Evolutionary conservation across 2,329 filamentous ascomycete species (phyloP).

Genomic region (Thielaviopsis cerberus): DNA sequence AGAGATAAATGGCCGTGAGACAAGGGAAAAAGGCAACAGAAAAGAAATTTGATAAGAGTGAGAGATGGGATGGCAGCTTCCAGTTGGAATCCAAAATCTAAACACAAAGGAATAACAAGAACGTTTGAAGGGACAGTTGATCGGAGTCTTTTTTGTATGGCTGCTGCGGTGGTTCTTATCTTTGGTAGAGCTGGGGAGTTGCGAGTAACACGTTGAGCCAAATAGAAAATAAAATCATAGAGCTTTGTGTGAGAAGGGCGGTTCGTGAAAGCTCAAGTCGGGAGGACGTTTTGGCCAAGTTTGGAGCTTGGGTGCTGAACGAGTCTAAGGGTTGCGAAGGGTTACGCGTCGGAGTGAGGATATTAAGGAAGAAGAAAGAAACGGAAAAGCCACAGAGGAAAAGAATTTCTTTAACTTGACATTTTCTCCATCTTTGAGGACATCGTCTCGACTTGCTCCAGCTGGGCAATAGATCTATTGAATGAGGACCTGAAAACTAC

Average conservation of each 20-base stretch:
- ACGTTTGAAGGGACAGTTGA: background rate
- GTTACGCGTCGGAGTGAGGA: no score
- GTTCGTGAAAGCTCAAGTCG: background rate
- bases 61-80: background rate
- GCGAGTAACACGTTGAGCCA: background rate
- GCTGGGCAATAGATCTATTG: no score
- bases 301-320: no score
- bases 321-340: no score
- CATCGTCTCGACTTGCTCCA: no score
- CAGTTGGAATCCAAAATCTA: background rate
- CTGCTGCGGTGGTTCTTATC: background rate
- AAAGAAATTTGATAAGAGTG: background rate
- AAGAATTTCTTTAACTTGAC: no score
- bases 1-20: background rate
- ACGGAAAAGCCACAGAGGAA: no score
- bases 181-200: background rate
- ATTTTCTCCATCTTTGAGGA: no score
- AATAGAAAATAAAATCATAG: background rate
- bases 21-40: background rate
- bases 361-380: no score
- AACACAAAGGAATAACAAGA: background rate
- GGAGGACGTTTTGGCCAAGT: background rate
- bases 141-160: background rate
- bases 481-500: no score
- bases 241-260: background rate